A percentile compares a stretch with the other conserved stretches of the same genome.
These are phyloP conservation scores for sunflower (Helianthus annuus) DNA, from an alignment of 129 eudicot species.

Conservation along the genomic window HanXRQr2.0-SUNRISE NC_035433.2:131956181-131956680, in stretches of 20 bases:
- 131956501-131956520: no score
- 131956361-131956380: neutral
- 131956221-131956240: constrained; percentile 72
- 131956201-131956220: constrained; percentile 83
- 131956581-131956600: no score
- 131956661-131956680: no score
- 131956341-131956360: neutral
- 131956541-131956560: no score
- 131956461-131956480: no score
- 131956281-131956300: constrained; percentile 63
- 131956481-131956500: no score
- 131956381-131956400: neutral
- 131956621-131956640: no score
- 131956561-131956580: no score
- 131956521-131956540: no score
- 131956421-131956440: neutral
- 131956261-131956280: constrained; percentile 67
- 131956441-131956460: neutral
- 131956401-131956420: neutral
- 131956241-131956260: constrained; percentile 58
- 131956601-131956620: no score
- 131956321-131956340: constrained; percentile 48
- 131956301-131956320: constrained; percentile 79
- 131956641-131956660: no score
- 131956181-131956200: constrained; percentile 63